Evolutionary conservation across 169 alveolate genomes (phyloP).

Genomic region (Plasmodium billcollinsi): DNA sequence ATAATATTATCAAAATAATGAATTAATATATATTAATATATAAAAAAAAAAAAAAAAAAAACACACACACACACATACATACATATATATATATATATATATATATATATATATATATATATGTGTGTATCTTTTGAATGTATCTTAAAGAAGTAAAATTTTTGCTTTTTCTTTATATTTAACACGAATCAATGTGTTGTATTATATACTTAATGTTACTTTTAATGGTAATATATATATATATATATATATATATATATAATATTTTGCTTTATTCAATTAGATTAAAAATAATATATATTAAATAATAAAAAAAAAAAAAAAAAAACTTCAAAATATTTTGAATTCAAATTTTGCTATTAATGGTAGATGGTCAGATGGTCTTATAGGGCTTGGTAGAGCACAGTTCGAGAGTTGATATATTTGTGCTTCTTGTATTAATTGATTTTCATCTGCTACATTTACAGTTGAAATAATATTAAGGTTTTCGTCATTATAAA

Average conservation of each 20-base stretch:
- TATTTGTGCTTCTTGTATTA: slow-evolving; percentile 84
- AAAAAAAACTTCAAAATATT: slow-evolving; percentile 3
- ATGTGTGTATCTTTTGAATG: background rate
- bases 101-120: background rate
- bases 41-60: slow-evolving; percentile 2
- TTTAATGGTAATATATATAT: no score
- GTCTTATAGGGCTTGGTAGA: slow-evolving; percentile 85
- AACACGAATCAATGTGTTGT: no score
- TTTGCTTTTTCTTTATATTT: no score
- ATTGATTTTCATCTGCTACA: slow-evolving; percentile 78
- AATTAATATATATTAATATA: background rate
- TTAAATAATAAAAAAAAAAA: slow-evolving; percentile 5
- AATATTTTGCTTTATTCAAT: no score
- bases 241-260: no score
- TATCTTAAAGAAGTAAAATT: background rate
- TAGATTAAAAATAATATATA: background rate
- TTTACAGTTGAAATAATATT: slow-evolving; percentile 81
- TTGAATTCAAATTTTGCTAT: slow-evolving; percentile 85
- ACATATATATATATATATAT: background rate
- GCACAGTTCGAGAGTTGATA: slow-evolving; percentile 84
- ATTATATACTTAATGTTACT: no score
- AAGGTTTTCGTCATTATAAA: slow-evolving; percentile 80
- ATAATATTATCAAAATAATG: background rate
- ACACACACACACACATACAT: background rate
- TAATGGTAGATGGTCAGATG: slow-evolving; percentile 87